These are phyloP conservation scores for Phyllosticta ampelicida DNA, from an alignment of 2,329 filamentous ascomycete species.

Conservation along the genomic window DNA sequence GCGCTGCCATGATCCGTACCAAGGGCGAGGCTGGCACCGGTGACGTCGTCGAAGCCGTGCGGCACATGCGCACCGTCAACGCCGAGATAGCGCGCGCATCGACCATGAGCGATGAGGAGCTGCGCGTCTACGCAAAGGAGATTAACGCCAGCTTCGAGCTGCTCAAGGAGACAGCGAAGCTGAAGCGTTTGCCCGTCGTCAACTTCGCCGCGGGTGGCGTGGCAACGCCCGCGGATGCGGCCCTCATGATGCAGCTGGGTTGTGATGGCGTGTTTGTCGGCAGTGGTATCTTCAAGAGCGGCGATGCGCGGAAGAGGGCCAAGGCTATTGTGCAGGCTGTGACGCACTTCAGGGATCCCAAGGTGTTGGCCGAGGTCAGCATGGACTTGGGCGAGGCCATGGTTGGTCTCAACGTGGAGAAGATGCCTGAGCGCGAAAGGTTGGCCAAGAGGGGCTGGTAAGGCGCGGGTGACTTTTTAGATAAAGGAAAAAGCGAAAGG, in stretches of 20 bases:
- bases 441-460: slow-evolving; percentile 81
- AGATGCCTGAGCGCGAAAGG: slow-evolving; percentile 69
- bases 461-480: slow-evolving; percentile 5
- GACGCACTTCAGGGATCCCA: slow-evolving; percentile 78
- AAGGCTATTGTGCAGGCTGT: slow-evolving; percentile 91
- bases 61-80: slow-evolving; percentile 89
- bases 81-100: slow-evolving; percentile 65
- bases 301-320: slow-evolving; percentile 79
- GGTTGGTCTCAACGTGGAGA: slow-evolving; percentile 83
- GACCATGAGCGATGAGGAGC: slow-evolving; percentile 55
- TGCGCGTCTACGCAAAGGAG: slow-evolving; percentile 71
- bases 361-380: slow-evolving; percentile 77
- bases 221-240: slow-evolving; percentile 96
- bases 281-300: slow-evolving; percentile 93
- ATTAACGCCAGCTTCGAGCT: slow-evolving; percentile 68
- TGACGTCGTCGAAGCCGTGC: slow-evolving; percentile 91
- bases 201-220: slow-evolving; percentile 98
- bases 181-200: slow-evolving; percentile 83
- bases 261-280: slow-evolving; percentile 98
- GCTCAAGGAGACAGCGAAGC: slow-evolving; percentile 74
- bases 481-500: not conserved
- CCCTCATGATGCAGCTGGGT: slow-evolving; percentile 97
- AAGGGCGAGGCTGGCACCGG: slow-evolving; percentile 97
- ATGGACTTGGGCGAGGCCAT: slow-evolving; percentile 92
- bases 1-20: slow-evolving; percentile 96